Evolutionary conservation across 129 eudicot genomes (phyloP), one percentile per base, ranked within the genome.

Genomic region (Tagetes patula): DNA sequence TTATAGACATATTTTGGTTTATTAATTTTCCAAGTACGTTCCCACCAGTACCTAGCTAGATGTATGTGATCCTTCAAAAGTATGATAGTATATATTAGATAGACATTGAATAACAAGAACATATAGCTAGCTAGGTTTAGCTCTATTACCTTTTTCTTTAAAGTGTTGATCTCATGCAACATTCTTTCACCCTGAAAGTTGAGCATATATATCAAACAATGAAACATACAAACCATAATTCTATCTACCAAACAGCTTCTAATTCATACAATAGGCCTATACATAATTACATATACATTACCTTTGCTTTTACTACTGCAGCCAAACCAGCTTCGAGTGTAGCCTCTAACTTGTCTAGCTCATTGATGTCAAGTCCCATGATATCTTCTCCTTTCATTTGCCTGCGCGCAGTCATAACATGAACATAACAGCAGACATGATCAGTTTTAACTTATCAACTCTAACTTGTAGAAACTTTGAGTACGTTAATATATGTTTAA

Each of bases 371-470:
- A 77, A 69, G 75, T 69, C 75, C 81, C 39, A 68, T 32, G 12
- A 77, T 56, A 68, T 77, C 81, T 77, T 77, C 63, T 45, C 81
- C 81, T 47, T 77, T 69, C 81, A 77, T 58, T 69, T 77, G 70
- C 62, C 81, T 76, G 27, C 27, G 27, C 27, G 27, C 27, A 20
- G 61, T 53, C 69, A 77, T 47, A 12, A 55, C 60, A 20, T 20
- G 27, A 12, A 36, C 69, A 43, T 54, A 32, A 1, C 47, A 32
- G 33, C 37, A 8, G 34, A n/a, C 55, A 20, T 20, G 27, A 11
- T 3, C 4, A 7, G 49, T 47, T 47, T 43, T 46, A 73, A 36
- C 14, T 36, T 20, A 5, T 3, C 58, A 55, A 67, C 46, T 75
- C 38, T n/a, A 42, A 32, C 47, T 30, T 50, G 14, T 45, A 32